Base-by-base conservation (phyloP, 1,139 yeast species). In the Entelexis paramagnoliae region DNA sequence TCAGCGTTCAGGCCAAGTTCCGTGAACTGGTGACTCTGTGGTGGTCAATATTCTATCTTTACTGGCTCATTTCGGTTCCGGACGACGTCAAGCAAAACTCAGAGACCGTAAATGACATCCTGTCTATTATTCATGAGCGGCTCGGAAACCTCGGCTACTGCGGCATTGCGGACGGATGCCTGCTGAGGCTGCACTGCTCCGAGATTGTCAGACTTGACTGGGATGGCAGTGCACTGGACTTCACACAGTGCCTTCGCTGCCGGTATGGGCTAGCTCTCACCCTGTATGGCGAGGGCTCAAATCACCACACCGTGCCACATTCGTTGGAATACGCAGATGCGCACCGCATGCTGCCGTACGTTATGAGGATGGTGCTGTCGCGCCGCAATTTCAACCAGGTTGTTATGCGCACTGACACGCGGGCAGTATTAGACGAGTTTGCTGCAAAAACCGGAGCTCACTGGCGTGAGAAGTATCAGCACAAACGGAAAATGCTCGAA, bases 211-310 rank as follows among this genome's bases (percentile, higher is more conserved):
- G 69, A 1, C 67, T 75, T 28, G 68, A 73, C 9, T 68, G 76
- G 61, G 60, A 63, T 2, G 74, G 71, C 9, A 65, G 68, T 38
- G 81, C 82, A 55, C 69, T 73, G 43, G 87, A 88, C 51, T 66
- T 86, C 50, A 70, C 85, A 10, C 97, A 91, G 61, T 73, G 87
- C 33, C 69, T 91, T 22, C 75, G 80, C 56, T 91, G 98, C 64
- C 74, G 86, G 13, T 87, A 82, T 61, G 94, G 86, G 42, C 74
- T 85, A 53, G 70, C 73, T 2, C 69, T 87, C 3, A 71, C 80
- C 7, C 41, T 55, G 9, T 48, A 51, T 19, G 58, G 58, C 2
- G 58, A 55, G 13, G 53, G 50, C 8, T 51, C 58, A 39, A 82
- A 84, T 56, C 97, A 89, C 62, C 73, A 72, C 17, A 78, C 94